Evolutionary conservation across 352 stramenopile genomes (phyloP).

Genomic region (Phytophthora brassicae): DNA sequence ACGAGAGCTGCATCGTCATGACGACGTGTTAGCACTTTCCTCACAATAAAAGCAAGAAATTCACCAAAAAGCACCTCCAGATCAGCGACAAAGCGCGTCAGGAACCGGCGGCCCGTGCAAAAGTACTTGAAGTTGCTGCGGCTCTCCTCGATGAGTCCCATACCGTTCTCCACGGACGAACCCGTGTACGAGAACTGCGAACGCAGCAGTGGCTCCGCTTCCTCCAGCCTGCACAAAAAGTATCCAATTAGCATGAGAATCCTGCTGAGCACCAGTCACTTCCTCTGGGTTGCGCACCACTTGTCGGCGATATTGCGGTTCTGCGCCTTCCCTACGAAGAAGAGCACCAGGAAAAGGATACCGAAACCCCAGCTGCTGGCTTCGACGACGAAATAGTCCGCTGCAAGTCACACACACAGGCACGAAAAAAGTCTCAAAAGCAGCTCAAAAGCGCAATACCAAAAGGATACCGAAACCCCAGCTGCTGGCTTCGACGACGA

Average conservation of each 20-base stretch:
- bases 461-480: conserved; percentile 54
- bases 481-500: conserved; percentile 49
- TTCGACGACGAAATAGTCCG: conserved; percentile 55
- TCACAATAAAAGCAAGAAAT: background rate
- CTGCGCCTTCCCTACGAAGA: conserved; percentile 65
- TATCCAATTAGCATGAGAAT: background rate
- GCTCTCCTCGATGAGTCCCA: conserved; percentile 72
- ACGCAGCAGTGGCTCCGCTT: conserved; percentile 58
- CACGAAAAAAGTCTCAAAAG: background rate
- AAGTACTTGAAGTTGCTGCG: conserved; percentile 87
- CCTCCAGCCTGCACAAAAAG: conserved; percentile 46
- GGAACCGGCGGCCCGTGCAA: conserved; percentile 78
- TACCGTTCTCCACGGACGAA: conserved; percentile 50
- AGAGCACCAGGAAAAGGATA: conserved; percentile 56
- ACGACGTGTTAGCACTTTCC: no score
- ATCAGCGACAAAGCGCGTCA: conserved; percentile 67
- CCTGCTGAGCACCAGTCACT: background rate
- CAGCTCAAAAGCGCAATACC: background rate
- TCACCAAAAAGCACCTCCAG: conserved; percentile 42
- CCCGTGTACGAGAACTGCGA: conserved; percentile 82
- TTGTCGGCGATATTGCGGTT: conserved; percentile 68
- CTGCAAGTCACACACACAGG: conserved; percentile 23
- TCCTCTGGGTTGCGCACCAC: conserved; percentile 38
- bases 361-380: conserved; percentile 46
- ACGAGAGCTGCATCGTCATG: conserved; percentile 79